Conservation (phyloP, 192 early-diverging fungal species). For the Paraglomus occultum region DNA sequence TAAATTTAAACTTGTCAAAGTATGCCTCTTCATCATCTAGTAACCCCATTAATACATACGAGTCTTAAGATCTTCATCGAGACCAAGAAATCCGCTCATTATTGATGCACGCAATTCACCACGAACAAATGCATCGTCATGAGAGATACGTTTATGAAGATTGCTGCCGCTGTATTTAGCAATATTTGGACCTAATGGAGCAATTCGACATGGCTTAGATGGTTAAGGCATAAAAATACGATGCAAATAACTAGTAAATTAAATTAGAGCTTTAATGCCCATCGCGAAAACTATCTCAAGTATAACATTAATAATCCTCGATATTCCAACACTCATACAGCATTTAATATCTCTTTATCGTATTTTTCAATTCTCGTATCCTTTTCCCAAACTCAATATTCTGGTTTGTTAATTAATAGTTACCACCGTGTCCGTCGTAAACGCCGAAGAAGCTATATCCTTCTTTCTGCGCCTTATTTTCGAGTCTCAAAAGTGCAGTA, state of each 20-base stretch:
- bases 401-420: conserved; percentile 13
- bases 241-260: background rate
- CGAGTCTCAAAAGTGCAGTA: conserved; percentile 75
- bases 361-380: too few relatives aligned
- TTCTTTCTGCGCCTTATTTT: conserved; percentile 43
- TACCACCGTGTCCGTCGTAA: conserved; percentile 95
- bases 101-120: conserved; percentile 75
- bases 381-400: too few relatives aligned
- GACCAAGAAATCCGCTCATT: conserved; percentile 77
- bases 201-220: background rate
- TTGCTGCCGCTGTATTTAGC: conserved; percentile 81
- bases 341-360: too few relatives aligned
- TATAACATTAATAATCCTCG: too few relatives aligned
- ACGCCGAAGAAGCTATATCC: conserved; percentile 90
- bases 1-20: background rate
- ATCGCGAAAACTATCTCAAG: too few relatives aligned
- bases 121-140: conserved; percentile 60
- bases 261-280: too few relatives aligned
- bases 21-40: background rate
- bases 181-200: conserved; percentile 58
- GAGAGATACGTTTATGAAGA: conserved; percentile 71
- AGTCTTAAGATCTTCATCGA: conserved; percentile 73
- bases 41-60: conserved; percentile 49
- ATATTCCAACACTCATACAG: too few relatives aligned
- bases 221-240: background rate